Evolutionary conservation across 1,284 basidiomycete species (phyloP), one percentile per base, ranked within the genome.

Genomic region (Meira miltonrushii): DNA sequence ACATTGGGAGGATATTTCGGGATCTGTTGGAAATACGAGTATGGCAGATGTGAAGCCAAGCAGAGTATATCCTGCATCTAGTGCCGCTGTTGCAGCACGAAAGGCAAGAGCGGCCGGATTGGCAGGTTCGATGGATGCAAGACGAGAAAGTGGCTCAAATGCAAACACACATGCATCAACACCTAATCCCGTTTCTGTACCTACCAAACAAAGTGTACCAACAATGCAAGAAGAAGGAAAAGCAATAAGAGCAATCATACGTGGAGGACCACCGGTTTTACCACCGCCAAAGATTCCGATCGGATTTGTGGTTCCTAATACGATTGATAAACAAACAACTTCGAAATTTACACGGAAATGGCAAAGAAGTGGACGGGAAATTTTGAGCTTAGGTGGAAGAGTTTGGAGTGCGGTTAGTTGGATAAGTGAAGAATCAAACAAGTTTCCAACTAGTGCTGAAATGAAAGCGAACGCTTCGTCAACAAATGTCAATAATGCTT

Each of bases 341-440:
- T 38, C 6, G 7, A 19, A 39, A 17, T 58, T 61, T 47, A 60
- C 64, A 17, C 65, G 72, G 7, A 49, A 64, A 10, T 75, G 72
- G 72, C 15, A 53, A 19, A 65, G 60, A 21, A 60, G 46, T 5
- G 61, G 59, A 44, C 59, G 73, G 2, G 73, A 75, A 56, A 58
- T 75, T 2, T 51, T 74, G 25, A 72, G 61, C 38, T 59, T 75
- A 55, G 69, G 66, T 10, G 73, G 73, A 1, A 56, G 71, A 19
- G 58, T 64, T 0, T 75, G 73, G 73, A 65, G 64, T 38, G 61
- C 69, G 23, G 60, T 68, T 0, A 63, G 62, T 10, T 73, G 69
- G 59, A 41, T 53, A 12, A 53, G 21, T 19, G 19, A 21, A 12
- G 13, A 53, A 41, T 2, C 23, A 41, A 53, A 33, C 28, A 17